phyloP scores from a whole-genome alignment of 1,139 yeast genomes.

The Torulaspora pretoriensis region DNA sequence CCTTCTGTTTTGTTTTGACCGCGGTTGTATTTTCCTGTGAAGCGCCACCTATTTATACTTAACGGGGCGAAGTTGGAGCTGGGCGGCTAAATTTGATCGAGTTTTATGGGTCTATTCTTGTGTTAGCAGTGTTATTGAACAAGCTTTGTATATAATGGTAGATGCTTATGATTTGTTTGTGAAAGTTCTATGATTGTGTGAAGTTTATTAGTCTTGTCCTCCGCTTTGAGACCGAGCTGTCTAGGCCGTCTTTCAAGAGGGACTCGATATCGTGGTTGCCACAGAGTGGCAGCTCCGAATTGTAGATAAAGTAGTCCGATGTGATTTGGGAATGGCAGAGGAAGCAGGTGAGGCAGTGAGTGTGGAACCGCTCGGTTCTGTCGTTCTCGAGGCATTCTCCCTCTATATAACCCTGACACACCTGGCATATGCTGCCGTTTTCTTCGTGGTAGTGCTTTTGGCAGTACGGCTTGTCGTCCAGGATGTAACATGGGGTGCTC shows the following conservation, averaged over 20 bases:
- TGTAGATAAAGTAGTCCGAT: slow-evolving; percentile 47
- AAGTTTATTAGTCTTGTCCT: slow-evolving; percentile 26
- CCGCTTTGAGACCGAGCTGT: slow-evolving; percentile 26
- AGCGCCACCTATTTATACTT: neutral
- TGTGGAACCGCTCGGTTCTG: slow-evolving; percentile 60
- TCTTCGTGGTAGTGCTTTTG: slow-evolving; percentile 71
- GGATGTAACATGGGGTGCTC: slow-evolving; percentile 71
- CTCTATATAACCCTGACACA: slow-evolving; percentile 75
- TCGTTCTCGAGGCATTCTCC: slow-evolving; percentile 87
- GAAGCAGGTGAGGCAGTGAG: slow-evolving; percentile 55
- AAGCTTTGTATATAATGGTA: neutral
- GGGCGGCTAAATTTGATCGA: slow-evolving; percentile 2
- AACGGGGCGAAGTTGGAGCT: neutral
- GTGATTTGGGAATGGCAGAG: slow-evolving; percentile 47
- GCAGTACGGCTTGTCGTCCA: slow-evolving; percentile 78
- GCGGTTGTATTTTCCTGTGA: too few species aligned
- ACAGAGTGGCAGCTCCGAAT: slow-evolving; percentile 31
- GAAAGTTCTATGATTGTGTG: slow-evolving; percentile 5
- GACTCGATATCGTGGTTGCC: slow-evolving; percentile 29
- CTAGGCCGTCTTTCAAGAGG: slow-evolving; percentile 21
- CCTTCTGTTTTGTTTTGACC: too few species aligned
- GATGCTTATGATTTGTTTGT: neutral
- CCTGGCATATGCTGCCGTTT: slow-evolving; percentile 69
- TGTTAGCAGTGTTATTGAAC: too few species aligned
- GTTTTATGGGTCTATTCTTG: too few species aligned